Base-by-base conservation (phyloP, 1,284 basidiomycete genomes). In the Heterobasidion irregulare region DNA sequence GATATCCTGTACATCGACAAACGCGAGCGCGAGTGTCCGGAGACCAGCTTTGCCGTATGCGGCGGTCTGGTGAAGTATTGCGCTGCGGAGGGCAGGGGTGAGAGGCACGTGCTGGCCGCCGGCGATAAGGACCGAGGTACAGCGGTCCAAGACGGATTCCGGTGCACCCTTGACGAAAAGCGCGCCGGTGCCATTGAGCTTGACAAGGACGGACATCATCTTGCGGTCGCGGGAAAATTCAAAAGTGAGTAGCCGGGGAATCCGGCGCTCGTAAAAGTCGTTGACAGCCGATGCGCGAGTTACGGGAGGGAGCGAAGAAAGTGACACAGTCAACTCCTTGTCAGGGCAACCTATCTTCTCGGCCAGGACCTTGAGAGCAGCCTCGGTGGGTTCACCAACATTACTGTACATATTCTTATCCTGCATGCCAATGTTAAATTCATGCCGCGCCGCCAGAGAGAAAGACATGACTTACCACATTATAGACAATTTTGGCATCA, bases 161-260 rank as follows among this genome's bases (percentile, higher is more conserved):
- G 95, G 96, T 0, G 96, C 97, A 49, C 97, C 96, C 72, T 99
- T 99, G 68, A 91, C 93, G 65, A 94, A 88, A 2, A 96, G 75
- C 16, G 85, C 78, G 41, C 84, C 84, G 5, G 70, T 70, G 9
- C 77, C 79, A 58, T 83, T 77, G 58, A 79, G 72, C 46, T 58
- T 62, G 6, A 71, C 63, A 13, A 55, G 54, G 50, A 55, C 94
- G 26, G 95, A 98, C 96, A 98, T 99, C 81, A 94, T 95, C 75
- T 98, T 99, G 68, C 96, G 90, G 71, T 99, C 97, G 38, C 96
- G 88, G 33, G 93, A 92, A 72, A 99, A 99, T 70, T 98, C 96
- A 66, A 99, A 95, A 2, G 95, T 98, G 60, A 96, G 74, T 10
- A 97, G 77, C 58, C 94, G 86, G 16, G 85, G 76, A 64, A 93